phyloP scores from a whole-genome alignment of 2,329 filamentous ascomycete genomes.

The Aspergillus oerlinghausenensis region DNA sequence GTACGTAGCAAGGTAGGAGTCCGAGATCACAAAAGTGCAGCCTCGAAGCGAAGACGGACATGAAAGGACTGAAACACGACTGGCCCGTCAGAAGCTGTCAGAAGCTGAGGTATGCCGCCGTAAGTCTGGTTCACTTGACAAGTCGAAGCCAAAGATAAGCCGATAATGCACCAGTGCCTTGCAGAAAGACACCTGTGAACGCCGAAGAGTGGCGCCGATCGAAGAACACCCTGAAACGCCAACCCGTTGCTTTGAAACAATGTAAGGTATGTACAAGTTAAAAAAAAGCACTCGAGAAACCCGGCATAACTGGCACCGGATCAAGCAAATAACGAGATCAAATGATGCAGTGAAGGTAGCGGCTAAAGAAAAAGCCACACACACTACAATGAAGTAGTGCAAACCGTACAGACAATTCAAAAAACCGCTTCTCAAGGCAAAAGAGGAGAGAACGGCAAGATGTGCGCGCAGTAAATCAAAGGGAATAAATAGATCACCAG shows the following conservation, averaged over 20 bases:
- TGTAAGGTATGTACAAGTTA: slow-evolving; percentile 7
- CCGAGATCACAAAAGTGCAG: not conserved
- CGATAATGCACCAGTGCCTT: not conserved
- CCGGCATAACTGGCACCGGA: not conserved
- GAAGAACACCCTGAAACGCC: slow-evolving; percentile 1
- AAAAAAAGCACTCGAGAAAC: not conserved
- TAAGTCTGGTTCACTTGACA: not conserved
- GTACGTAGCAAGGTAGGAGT: not conserved
- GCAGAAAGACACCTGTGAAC: slow-evolving; percentile 2
- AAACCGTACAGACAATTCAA: not conserved
- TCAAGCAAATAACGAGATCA: not conserved
- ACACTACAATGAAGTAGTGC: not conserved
- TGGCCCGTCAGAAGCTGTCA: not conserved
- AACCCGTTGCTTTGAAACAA: slow-evolving; percentile 1
- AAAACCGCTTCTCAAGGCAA: not conserved
- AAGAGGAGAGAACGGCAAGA: not conserved
- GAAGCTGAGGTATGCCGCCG: not conserved
- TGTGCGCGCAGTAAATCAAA: not conserved
- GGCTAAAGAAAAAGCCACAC: not conserved
- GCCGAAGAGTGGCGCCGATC: not conserved
- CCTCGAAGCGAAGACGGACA: not conserved
- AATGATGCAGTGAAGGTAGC: not conserved
- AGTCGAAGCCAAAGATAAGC: not conserved
- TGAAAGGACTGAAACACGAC: not conserved
- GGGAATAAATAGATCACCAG: not conserved